These are phyloP conservation scores for Ananas comosus DNA, from an alignment of 176 grass and related monocot species.

Conservation along the genomic window DNA sequence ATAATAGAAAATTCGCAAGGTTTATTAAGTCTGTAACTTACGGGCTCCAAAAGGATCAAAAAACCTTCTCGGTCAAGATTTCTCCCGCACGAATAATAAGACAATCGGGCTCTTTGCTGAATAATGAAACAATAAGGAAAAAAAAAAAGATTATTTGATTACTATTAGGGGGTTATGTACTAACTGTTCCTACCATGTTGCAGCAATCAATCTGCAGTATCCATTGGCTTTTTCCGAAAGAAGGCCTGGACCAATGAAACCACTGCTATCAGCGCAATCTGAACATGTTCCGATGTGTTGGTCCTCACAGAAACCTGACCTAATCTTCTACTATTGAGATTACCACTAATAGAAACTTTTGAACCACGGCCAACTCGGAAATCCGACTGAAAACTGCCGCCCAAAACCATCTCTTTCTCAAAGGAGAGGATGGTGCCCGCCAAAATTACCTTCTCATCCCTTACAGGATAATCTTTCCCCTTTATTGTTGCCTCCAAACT, in stretches of 20 bases:
- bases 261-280: constrained; percentile 49
- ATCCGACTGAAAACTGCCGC: constrained; percentile 60
- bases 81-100: too few species aligned
- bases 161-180: too few species aligned
- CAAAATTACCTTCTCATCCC: constrained; percentile 46
- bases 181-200: too few species aligned
- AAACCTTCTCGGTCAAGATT: too few species aligned
- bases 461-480: constrained; percentile 78
- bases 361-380: constrained; percentile 43
- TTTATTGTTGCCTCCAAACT: constrained; percentile 48
- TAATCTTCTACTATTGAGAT: constrained; percentile 71
- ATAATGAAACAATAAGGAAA: too few species aligned
- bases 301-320: constrained; percentile 53
- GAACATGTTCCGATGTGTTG: constrained; percentile 59
- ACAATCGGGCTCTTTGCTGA: too few species aligned
- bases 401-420: constrained; percentile 53
- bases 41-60: too few species aligned
- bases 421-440: constrained; percentile 43
- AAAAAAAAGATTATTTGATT: too few species aligned
- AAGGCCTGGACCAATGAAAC: constrained; percentile 57
- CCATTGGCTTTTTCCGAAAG: constrained; percentile 41
- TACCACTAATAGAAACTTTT: constrained; percentile 56
- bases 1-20: too few species aligned
- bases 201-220: constrained; percentile 18
- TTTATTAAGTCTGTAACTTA: too few species aligned